Percentiles rank a stretch among this genome's conserved stretches.
phyloP scores from a whole-genome alignment of 2,329 filamentous ascomycete species.

The Dactylonectria estremocensis region DNA sequence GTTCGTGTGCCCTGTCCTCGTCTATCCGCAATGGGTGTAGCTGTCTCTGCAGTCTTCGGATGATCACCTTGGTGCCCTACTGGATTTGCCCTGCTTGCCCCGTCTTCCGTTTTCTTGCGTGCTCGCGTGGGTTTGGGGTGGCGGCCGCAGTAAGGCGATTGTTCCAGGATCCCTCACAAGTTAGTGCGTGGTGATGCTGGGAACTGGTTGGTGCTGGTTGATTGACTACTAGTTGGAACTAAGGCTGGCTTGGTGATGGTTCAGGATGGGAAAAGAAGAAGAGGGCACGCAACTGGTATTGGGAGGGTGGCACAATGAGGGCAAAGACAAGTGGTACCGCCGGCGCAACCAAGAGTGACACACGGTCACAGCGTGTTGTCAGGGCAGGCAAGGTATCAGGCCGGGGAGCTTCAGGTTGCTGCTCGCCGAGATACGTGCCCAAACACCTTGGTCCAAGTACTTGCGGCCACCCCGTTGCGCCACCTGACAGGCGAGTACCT shows the following conservation, averaged over 20 bases:
- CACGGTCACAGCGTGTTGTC: conserved; percentile 26
- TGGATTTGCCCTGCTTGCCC: conserved; percentile 21
- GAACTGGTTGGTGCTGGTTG: too few species aligned
- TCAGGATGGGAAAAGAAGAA: neutral
- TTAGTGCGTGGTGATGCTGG: neutral
- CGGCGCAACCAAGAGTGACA: conserved; percentile 31
- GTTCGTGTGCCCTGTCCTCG: conserved; percentile 11
- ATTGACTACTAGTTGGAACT: neutral
- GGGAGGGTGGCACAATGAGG: neutral
- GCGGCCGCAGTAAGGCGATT: conserved; percentile 35
- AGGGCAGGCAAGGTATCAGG: conserved; percentile 30
- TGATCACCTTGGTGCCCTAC: conserved; percentile 26
- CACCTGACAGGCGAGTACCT: conserved; percentile 37
- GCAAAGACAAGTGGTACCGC: conserved; percentile 14
- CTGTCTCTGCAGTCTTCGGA: conserved; percentile 17
- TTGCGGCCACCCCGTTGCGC: conserved; percentile 41
- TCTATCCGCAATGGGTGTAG: neutral
- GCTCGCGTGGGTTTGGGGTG: conserved; percentile 43
- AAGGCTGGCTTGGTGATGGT: neutral
- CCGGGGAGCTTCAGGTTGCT: conserved; percentile 6
- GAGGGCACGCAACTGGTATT: neutral
- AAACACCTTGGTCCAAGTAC: conserved; percentile 39
- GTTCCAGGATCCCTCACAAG: conserved; percentile 4
- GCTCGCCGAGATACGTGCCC: too few species aligned
- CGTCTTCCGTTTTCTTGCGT: conserved; percentile 43